phyloP scores from a whole-genome alignment of 495 filamentous ascomycete genomes.

The Neurospora hispaniola region DNA sequence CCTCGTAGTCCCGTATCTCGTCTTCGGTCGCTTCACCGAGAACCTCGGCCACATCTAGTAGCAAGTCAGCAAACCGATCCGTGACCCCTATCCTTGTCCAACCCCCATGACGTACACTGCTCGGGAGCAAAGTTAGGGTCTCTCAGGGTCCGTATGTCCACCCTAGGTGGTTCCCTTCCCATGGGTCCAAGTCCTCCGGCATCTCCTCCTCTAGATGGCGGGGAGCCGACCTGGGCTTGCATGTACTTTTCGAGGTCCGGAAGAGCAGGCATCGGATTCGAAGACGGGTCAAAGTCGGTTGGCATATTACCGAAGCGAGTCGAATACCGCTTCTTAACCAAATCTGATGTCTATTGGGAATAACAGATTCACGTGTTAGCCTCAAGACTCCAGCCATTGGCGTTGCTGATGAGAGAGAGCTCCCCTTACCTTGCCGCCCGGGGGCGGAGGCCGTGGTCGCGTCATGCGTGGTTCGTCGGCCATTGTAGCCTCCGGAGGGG shows the following conservation, averaged over 20 bases:
- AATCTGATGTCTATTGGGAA: conserved; percentile 58
- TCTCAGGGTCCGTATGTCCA: conserved; percentile 61
- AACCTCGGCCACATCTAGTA: conserved; percentile 55
- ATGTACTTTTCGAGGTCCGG: conserved; percentile 44
- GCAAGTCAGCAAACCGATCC: neutral
- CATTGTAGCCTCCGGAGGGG: conserved; percentile 23
- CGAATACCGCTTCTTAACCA: conserved; percentile 91
- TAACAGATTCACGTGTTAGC: conserved; percentile 1
- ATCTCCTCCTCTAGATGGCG: conserved; percentile 39
- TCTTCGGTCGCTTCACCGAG: conserved; percentile 89
- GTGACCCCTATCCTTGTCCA: neutral
- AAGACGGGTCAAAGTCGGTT: conserved; percentile 50
- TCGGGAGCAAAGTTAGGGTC: conserved; percentile 70
- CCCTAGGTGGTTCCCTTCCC: conserved; percentile 31
- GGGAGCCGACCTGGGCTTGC: conserved; percentile 38
- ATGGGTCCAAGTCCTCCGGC: conserved; percentile 12
- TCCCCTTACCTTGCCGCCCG: conserved; percentile 28
- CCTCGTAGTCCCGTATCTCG: conserved; percentile 79
- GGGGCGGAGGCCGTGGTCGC: conserved; percentile 32
- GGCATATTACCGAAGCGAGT: conserved; percentile 75
- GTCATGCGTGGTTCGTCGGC: conserved; percentile 21
- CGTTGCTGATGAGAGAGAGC: neutral
- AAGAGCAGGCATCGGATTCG: conserved; percentile 56
- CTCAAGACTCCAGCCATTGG: neutral
- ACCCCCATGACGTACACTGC: conserved; percentile 33